Evolutionary conservation across 2,329 filamentous ascomycete species (phyloP).

Genomic region (Phoma herbarum): DNA sequence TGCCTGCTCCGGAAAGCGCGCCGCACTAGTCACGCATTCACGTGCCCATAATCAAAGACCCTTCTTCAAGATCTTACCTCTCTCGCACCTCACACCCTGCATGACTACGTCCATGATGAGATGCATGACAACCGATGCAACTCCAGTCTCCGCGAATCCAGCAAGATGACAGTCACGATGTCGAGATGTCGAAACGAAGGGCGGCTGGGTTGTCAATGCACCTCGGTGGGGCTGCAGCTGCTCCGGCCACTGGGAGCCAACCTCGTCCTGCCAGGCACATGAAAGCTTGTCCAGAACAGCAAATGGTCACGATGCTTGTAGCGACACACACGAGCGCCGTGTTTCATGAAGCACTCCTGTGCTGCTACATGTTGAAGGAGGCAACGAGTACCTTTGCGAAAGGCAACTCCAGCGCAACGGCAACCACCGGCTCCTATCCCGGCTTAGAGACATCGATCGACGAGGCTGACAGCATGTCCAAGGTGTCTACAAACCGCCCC

Average conservation of each 20-base stretch:
- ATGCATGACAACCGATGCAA: not conserved
- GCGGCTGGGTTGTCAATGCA: not conserved
- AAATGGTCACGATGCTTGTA: slow-evolving; percentile 30
- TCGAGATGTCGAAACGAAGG: not conserved
- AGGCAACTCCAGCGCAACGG: slow-evolving; percentile 4
- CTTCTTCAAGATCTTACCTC: not conserved
- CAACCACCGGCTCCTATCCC: slow-evolving; percentile 6
- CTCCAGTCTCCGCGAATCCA: not conserved
- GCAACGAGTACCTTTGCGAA: not conserved
- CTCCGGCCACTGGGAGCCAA: slow-evolving; percentile 22
- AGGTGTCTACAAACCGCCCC: slow-evolving; percentile 15
- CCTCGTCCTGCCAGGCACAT: slow-evolving; percentile 23
- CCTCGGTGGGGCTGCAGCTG: slow-evolving; percentile 2
- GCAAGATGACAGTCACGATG: not conserved
- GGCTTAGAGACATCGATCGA: slow-evolving; percentile 6
- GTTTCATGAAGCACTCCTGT: slow-evolving; percentile 35
- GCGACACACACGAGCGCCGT: slow-evolving; percentile 17
- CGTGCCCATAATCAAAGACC: not conserved
- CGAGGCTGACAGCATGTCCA: slow-evolving; percentile 19
- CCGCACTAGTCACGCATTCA: not conserved
- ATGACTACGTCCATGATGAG: not conserved
- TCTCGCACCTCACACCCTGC: not conserved
- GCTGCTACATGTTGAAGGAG: slow-evolving; percentile 9
- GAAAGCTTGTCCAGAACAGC: slow-evolving; percentile 28
- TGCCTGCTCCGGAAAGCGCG: not conserved